Base-by-base conservation (phyloP, 208 protist species). In the Leishmania major region DNA sequence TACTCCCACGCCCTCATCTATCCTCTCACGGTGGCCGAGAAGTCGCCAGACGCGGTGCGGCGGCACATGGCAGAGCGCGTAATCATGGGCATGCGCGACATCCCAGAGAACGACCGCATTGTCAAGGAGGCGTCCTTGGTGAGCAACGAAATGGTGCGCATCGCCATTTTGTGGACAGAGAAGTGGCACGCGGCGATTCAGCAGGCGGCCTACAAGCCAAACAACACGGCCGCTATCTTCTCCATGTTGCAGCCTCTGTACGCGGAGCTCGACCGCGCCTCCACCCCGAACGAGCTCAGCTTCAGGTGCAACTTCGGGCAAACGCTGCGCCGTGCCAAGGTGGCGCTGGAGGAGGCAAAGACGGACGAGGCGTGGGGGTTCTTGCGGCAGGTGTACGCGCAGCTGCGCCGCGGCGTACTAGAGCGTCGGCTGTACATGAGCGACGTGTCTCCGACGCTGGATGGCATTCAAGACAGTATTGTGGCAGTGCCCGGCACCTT, bases 1-100 rank as follows among this genome's bases (percentile, higher is more conserved):
- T 99, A 99, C 90, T 99, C 99, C n/a, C 99, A 99, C 82, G 98
- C 99, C 15, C 92, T 99, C 60, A 97, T 99, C 59, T 99, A 99
- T 93, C 99, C 99, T 76, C 91, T 99, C 15, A 99, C 99, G 11
- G 99, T 99, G 11, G 98, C 98, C 28, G 94, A 98, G 74, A 98
- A 96, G 82, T 96, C 93, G 8, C 92, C 94, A 7, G 94, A 97
- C 59, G 86, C 82, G 64, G 88, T 95, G 55, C 90, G 95, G 31
- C 80, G 89, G 49, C 74, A 88, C 53, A 95, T 96, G 94, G 95
- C 95, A 40, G 91, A 96, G 72, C 93, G 85, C 74, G 91, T 98
- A 13, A 87, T 98, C 19, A 87, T 84, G 35, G 92, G 91, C 73
- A 96, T 98, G 82, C 92, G 94, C 60, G 81, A 89, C 35, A 59